Evolutionary conservation across 305 asterid genomes (phyloP), one percentile per base, ranked within the genome.

Genomic region (Lippia alba): DNA sequence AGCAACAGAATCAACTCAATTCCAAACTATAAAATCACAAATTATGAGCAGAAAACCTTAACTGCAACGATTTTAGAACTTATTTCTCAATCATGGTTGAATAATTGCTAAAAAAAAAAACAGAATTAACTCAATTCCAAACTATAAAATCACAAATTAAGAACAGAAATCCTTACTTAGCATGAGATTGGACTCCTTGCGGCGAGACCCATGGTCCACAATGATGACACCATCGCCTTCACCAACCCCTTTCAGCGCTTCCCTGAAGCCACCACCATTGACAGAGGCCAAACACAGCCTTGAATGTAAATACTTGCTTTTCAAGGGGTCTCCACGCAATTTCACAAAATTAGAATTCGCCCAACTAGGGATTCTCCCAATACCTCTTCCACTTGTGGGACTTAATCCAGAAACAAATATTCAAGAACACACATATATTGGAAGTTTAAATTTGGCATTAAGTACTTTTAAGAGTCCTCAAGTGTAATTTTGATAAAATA

Each of bases 131-230:
- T 24, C 30, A 24, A 24, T 24, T 24, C 30, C 30, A 24, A 24
- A 24, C 30, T 24, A 24, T 24, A 3, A 24, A 24, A 24, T 1
- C 30, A 24, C 3, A 3, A 41, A 4, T 15, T n/a, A 49, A 3
- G 5, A n/a, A 41, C 1, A 24, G n/a, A 20, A 61, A 56, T 59
- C 34, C 96, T 87, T 81, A 92, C 99, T 87, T 33, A 94, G 90
- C 98, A 92, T 84, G 60, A 92, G 90, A 78, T 92, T 94, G 71
- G 98, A 90, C 78, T 92, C 97, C 24, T 79, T 82, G 34, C 98
- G 93, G 12, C 98, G 97, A 17, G 99, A 94, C 0, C 99, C 99
- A 67, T 92, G 99, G 80, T 94, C 99, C 32, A 94, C 99, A 68
- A 94, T 90, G 71, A 94, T 84, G 69, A 94, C 84, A 5, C 91